These are phyloP conservation scores for Fusarium napiforme DNA, from an alignment of 2,329 filamentous ascomycete genomes.

Conservation along the genomic window DNA sequence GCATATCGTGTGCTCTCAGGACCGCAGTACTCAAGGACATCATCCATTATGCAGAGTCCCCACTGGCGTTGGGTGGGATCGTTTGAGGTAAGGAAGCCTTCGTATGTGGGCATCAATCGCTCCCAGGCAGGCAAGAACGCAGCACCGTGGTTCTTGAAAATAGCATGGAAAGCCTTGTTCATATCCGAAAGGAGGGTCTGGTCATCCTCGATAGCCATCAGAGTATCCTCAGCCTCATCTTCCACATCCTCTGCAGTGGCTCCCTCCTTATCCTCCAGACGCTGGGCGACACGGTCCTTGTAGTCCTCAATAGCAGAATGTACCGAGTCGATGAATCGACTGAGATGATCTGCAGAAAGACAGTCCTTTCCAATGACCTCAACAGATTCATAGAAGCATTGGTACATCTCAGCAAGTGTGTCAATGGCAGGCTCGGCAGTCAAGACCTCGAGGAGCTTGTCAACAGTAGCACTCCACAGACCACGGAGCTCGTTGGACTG, in stretches of 20 bases:
- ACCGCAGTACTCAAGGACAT: constrained; percentile 97
- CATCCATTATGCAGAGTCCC: constrained; percentile 99
- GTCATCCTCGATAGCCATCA: constrained; percentile 95
- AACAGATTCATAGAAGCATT: constrained; percentile 98
- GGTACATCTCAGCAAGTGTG: constrained; percentile 97
- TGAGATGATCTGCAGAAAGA: constrained; percentile 82
- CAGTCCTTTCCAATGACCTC: constrained; percentile 91
- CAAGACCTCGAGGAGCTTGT: constrained; percentile 92
- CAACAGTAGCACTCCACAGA: constrained; percentile 86
- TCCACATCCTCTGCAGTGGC: constrained; percentile 86
- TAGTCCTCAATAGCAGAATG: constrained; percentile 91
- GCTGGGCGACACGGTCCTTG: constrained; percentile 83
- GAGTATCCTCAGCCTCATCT: constrained; percentile 85
- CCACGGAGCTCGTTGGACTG: constrained; percentile 81
- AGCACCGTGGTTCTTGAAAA: constrained; percentile 95
- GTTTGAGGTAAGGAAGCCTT: constrained; percentile 80
- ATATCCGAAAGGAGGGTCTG: constrained; percentile 97
- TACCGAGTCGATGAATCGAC: constrained; percentile 86
- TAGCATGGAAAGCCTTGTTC: constrained; percentile 99
- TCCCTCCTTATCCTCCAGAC: constrained; percentile 82
- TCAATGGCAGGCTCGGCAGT: constrained; percentile 95
- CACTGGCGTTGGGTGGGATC: constrained; percentile 96
- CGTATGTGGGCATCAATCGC: constrained; percentile 84
- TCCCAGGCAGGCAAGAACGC: constrained; percentile 91
- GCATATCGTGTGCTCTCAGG: constrained; percentile 88